Evolutionary conservation across 1,139 yeast species (phyloP).

Genomic region (Debaryomyces sp.): DNA sequence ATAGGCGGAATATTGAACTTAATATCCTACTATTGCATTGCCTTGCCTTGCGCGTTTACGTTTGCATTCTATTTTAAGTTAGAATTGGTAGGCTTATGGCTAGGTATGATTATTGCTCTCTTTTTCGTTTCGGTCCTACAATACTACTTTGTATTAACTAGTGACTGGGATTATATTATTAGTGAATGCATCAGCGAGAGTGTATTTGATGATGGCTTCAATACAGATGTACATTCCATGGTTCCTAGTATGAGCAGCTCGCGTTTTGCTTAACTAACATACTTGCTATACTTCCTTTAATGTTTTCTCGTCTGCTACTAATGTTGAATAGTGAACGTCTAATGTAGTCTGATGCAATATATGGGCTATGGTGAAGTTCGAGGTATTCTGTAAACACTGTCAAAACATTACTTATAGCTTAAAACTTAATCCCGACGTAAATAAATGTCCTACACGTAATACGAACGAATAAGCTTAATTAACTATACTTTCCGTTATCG

Average conservation of each 20-base stretch:
- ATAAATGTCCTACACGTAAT: not conserved
- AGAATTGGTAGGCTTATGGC: conserved; percentile 61
- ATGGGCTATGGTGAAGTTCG: not conserved
- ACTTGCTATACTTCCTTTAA: not conserved
- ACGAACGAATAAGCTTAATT: not conserved
- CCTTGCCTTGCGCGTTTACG: conserved; percentile 58
- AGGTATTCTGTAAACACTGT: not conserved
- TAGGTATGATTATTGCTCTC: conserved; percentile 61
- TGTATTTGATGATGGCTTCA: conserved; percentile 37
- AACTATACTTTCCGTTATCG: not conserved
- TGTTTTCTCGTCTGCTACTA: not conserved
- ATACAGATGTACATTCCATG: conserved; percentile 34
- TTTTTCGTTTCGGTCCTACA: conserved; percentile 49
- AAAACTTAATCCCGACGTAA: not conserved
- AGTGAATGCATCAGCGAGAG: conserved; percentile 45
- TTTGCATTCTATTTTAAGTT: conserved; percentile 51
- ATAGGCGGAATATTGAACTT: conserved; percentile 65
- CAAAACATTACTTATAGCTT: not conserved
- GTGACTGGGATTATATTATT: conserved; percentile 62
- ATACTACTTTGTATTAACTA: conserved; percentile 44
- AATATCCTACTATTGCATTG: conserved; percentile 57
- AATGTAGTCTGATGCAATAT: not conserved
- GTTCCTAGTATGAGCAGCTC: conserved; percentile 39
- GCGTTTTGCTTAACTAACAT: conserved; percentile 6
- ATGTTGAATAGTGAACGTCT: not conserved